Conservation (phyloP, 169 alveolate species). For the Babesia bovis region DNA sequence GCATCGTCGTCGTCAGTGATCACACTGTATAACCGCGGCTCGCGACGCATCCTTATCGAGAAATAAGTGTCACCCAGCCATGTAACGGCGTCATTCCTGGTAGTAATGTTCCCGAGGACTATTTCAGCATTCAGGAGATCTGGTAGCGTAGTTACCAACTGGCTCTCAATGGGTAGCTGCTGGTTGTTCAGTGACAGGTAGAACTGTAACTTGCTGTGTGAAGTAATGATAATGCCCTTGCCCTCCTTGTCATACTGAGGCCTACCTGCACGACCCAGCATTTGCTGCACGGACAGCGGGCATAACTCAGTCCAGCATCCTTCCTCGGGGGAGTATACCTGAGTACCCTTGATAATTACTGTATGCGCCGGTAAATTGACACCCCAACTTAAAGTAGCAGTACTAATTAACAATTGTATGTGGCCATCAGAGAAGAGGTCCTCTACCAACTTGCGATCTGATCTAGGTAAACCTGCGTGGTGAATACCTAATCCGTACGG, state of each 20-base stretch:
- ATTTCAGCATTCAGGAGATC: slow-evolving; percentile 98
- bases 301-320: slow-evolving; percentile 97
- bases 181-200: slow-evolving; percentile 94
- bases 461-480: slow-evolving; percentile 98
- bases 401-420: slow-evolving; percentile 95
- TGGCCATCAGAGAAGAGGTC: slow-evolving; percentile 95
- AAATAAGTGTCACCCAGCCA: slow-evolving; percentile 98
- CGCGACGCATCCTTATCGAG: slow-evolving; percentile 89
- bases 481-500: slow-evolving; percentile 99
- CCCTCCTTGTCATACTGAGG: slow-evolving; percentile 99
- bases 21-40: slow-evolving; percentile 85
- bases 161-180: slow-evolving; percentile 97
- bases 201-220: slow-evolving; percentile 92
- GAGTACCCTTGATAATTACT: slow-evolving; percentile 99
- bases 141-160: slow-evolving; percentile 88
- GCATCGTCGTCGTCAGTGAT: slow-evolving; percentile 19
- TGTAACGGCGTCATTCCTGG: slow-evolving; percentile 93
- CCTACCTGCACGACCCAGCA: slow-evolving; percentile 99
- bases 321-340: slow-evolving; percentile 95
- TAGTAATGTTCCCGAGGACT: slow-evolving; percentile 91
- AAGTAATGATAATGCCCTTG: slow-evolving; percentile 97
- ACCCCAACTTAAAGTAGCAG: slow-evolving; percentile 99
- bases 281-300: slow-evolving; percentile 97
- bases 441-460: slow-evolving; percentile 97
- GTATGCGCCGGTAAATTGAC: slow-evolving; percentile 99